Evolutionary conservation across 192 early-diverging fungal species (phyloP).

Genomic region (Coemansia sp.): DNA sequence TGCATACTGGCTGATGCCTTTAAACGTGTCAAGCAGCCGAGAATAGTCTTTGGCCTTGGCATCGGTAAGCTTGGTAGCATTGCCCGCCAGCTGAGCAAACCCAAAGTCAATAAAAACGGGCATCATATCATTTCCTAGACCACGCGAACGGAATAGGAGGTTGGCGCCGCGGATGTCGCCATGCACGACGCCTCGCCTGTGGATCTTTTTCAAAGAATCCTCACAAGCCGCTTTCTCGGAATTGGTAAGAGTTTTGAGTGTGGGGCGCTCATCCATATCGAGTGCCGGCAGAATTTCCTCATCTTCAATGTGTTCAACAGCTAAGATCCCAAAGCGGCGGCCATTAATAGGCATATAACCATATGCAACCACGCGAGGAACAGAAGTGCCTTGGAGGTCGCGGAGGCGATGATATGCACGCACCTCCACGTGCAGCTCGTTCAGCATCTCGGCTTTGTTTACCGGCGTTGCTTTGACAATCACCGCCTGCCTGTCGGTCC

Average conservation of each 20-base stretch:
- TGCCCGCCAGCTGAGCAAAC: background rate
- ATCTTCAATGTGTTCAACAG: background rate
- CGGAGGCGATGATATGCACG: background rate
- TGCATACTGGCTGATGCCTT: background rate
- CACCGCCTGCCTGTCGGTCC: background rate
- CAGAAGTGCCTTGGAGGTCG: background rate
- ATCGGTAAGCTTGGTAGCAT: background rate
- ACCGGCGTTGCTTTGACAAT: background rate
- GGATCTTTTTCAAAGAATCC: background rate
- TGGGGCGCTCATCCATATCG: background rate
- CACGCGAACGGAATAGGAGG: background rate
- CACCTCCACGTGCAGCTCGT: background rate
- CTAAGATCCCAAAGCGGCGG: background rate
- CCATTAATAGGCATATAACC: background rate
- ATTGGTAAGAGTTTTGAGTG: background rate
- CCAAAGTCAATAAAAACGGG: constrained; percentile 14
- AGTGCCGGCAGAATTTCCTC: background rate
- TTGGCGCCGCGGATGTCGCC: constrained; percentile 7
- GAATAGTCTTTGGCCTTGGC: background rate
- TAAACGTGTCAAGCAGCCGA: background rate
- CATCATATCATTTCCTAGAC: background rate
- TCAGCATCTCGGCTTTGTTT: background rate
- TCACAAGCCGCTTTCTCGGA: background rate
- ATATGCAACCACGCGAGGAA: background rate
- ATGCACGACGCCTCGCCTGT: constrained; percentile 5